Evolutionary conservation across 1,284 basidiomycete species (phyloP).

Genomic region (Hortiboletus rubellus): DNA sequence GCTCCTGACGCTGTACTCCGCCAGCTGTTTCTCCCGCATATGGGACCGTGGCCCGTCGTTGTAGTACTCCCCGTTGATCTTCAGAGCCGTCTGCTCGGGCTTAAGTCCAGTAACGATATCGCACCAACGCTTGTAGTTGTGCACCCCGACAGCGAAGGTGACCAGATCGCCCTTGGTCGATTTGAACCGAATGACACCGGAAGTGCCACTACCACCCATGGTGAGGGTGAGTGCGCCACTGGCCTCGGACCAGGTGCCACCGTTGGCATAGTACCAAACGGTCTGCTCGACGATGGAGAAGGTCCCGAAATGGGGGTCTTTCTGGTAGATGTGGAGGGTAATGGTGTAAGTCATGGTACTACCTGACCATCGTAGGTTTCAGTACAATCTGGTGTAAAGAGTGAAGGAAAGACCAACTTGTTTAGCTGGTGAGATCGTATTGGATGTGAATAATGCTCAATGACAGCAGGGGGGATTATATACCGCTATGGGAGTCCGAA

Average conservation of each 20-base stretch:
- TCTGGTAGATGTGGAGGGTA: constrained; percentile 33
- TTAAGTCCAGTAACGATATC: constrained; percentile 23
- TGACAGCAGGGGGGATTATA: not conserved
- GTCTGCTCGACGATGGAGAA: constrained; percentile 40
- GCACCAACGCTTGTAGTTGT: constrained; percentile 43
- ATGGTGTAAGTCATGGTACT: constrained; percentile 38
- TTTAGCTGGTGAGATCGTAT: not conserved
- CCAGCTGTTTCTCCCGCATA: constrained; percentile 26
- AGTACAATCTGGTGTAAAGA: not conserved
- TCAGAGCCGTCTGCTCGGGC: constrained; percentile 25
- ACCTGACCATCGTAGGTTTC: not conserved
- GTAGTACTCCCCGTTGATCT: constrained; percentile 37
- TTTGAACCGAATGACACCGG: constrained; percentile 38
- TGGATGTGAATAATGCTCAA: not conserved
- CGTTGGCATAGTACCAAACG: constrained; percentile 30
- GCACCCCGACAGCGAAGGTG: constrained; percentile 39
- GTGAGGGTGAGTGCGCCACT: constrained; percentile 28
- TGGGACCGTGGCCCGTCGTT: not conserved
- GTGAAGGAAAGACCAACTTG: not conserved
- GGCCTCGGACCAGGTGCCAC: constrained; percentile 33
- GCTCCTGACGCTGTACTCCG: constrained; percentile 6
- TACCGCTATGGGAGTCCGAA: not conserved
- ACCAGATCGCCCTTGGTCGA: constrained; percentile 32
- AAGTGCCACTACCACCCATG: constrained; percentile 41
- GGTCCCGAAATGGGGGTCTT: constrained; percentile 25